Conservation (phyloP, 1,284 basidiomycete species). For the Puccinia hordei region DNA sequence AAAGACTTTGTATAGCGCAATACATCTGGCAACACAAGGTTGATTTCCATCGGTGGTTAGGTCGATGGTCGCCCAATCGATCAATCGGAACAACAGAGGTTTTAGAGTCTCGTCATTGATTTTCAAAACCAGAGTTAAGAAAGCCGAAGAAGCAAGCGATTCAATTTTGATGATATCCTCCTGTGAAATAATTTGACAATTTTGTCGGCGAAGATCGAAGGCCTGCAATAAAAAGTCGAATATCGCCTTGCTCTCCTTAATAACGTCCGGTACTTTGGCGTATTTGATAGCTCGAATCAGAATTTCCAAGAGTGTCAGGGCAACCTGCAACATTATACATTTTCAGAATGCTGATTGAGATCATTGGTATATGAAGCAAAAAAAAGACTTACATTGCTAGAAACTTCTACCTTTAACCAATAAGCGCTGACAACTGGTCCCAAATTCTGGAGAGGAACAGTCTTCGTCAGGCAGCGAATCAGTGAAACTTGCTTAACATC, state of each 20-base stretch:
- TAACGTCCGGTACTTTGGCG: constrained; percentile 61
- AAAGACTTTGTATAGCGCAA: constrained; percentile 44
- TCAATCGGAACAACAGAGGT: constrained; percentile 85
- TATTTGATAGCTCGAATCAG: constrained; percentile 55
- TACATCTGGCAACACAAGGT: constrained; percentile 41
- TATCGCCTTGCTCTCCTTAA: constrained; percentile 70
- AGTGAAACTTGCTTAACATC: constrained; percentile 19
- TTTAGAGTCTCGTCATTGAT: constrained; percentile 90
- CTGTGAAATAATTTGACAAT: neutral
- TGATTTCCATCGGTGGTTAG: constrained; percentile 62
- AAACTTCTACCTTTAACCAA: constrained; percentile 30
- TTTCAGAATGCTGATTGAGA: neutral
- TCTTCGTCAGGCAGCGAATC: constrained; percentile 38
- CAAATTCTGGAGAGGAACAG: constrained; percentile 32
- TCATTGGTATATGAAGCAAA: neutral
- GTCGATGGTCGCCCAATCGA: constrained; percentile 87
- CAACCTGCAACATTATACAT: constrained; percentile 16
- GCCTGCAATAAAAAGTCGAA: constrained; percentile 82
- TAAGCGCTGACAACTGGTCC: constrained; percentile 21
- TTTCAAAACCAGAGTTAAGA: constrained; percentile 85
- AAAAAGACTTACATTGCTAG: constrained; percentile 20
- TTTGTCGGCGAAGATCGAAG: constrained; percentile 67
- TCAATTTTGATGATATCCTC: constrained; percentile 59
- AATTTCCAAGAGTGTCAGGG: constrained; percentile 54
- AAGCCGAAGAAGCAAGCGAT: constrained; percentile 67